A percentile compares a stretch with the other conserved stretches of the same genome.
Conservation (phyloP, 495 filamentous ascomycete species). For the Trichoderma reesei region DNA sequence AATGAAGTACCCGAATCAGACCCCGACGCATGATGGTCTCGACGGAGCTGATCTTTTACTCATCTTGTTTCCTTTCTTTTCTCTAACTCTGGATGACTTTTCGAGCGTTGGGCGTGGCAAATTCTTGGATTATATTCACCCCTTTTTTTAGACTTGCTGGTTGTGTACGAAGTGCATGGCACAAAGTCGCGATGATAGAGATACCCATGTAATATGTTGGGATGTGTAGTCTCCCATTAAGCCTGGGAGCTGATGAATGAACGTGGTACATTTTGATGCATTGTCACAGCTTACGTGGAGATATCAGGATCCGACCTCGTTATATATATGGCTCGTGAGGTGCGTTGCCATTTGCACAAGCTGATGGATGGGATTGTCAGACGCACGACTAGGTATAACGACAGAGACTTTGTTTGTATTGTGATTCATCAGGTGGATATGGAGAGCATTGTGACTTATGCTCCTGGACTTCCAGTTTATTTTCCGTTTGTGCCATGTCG, state of each 20-base stretch:
- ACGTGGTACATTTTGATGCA: neutral
- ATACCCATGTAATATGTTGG: neutral
- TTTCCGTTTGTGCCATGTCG: neutral
- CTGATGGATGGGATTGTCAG: neutral
- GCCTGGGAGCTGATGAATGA: neutral
- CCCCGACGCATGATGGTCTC: constrained; percentile 20
- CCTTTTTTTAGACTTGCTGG: neutral
- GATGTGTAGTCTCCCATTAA: neutral
- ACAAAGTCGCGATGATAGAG: neutral
- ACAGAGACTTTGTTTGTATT: neutral
- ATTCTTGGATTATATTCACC: neutral
- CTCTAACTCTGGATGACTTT: neutral
- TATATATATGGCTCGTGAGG: neutral
- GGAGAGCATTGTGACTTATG: neutral
- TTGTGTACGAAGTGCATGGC: neutral
- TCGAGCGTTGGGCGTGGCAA: neutral
- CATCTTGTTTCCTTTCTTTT: neutral
- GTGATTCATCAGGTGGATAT: neutral
- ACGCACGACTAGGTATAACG: neutral
- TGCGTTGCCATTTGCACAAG: neutral
- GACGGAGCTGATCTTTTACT: neutral
- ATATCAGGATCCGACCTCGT: too few relatives aligned
- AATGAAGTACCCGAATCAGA: constrained; percentile 25
- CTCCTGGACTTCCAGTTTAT: neutral
- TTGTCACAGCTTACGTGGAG: neutral